Conservation (phyloP, 495 filamentous ascomycete species). For the Pyronema domesticum region DNA sequence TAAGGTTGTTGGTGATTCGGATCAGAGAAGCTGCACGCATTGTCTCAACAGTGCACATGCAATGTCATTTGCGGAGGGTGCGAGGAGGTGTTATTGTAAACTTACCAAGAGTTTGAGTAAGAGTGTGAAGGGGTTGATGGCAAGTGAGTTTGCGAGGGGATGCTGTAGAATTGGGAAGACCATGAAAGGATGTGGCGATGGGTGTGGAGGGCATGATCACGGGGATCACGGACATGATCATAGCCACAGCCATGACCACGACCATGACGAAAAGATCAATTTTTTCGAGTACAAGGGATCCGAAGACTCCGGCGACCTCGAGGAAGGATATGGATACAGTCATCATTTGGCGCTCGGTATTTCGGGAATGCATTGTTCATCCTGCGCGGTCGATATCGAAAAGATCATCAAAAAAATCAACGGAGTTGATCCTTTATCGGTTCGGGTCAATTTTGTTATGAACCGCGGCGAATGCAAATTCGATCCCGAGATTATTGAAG, state of each 20-base stretch:
- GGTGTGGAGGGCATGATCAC: not conserved
- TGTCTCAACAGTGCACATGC: not conserved
- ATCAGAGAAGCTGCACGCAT: not conserved
- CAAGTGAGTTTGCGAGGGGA: conserved; percentile 1
- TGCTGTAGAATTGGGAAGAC: conserved; percentile 1
- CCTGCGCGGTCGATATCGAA: conserved; percentile 17
- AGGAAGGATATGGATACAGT: not conserved
- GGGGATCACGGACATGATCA: not conserved
- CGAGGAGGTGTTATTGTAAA: conserved; percentile 4
- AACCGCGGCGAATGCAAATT: conserved; percentile 18
- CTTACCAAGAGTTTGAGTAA: conserved; percentile 1
- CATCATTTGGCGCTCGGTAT: conserved; percentile 10
- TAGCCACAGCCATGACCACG: not conserved
- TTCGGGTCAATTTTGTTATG: conserved; percentile 20
- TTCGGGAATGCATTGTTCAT: conserved; percentile 22
- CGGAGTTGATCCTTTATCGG: conserved; percentile 13
- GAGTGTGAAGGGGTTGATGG: conserved; percentile 1
- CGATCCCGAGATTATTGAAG: conserved; percentile 8
- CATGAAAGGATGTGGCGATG: not conserved
- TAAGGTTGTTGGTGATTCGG: not conserved
- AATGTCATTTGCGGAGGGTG: not conserved
- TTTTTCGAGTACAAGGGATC: not conserved
- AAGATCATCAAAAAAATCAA: conserved; percentile 13
- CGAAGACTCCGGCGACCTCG: not conserved
- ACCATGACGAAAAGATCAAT: not conserved